Base-by-base conservation (phyloP, 108 stramenopile species). In the Seminavis robusta region DNA sequence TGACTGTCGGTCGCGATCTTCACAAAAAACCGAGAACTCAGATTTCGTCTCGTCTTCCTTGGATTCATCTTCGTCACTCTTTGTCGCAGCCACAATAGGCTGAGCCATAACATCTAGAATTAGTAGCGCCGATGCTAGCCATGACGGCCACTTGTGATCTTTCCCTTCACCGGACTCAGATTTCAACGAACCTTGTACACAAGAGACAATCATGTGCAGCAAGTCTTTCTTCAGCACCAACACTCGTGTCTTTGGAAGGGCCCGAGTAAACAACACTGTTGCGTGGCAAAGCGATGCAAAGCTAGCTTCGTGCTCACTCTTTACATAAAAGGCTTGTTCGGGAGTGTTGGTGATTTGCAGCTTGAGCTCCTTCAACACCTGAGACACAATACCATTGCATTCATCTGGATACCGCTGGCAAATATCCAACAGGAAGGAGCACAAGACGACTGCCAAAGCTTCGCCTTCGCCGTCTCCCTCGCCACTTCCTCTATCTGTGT, bases 61-160 rank as follows among this genome's bases (percentile, higher is more conserved):
- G 20, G 53, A 20, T 16, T 63, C 54, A 29, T 41, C 38, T 33
- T 80, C 79, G 21, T 69, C 52, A 21, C 17, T 34, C 20, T 28
- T 28, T 0, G 5, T 25, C 29, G 36, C 63, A 11, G 59, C 66
- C 6, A 80, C 69, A 47, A 83, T 63, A 10, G 88, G 84, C 53
- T 87, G 81, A 33, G 88, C 79, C 89, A 94, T 89, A 19, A 86
- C 61, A 33, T 88, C 90, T 6, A 90, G 64, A 20, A 85, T 45
- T 20, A 85, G 65, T 39, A 90, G 56, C 0, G 62, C 33, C 24
- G 84, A 77, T 11, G 87, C 61, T 43, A 88, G 48, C 92, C 92
- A 94, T 19, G 31, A 51, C 42, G 88, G 88, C 83, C 79, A 85
- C 24, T 33, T 58, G 10, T 19, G 25, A 23, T 40, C 9, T 34